Evolutionary conservation across 257 asterid species (phyloP).

Genomic region (Primulina huaijiensis): DNA sequence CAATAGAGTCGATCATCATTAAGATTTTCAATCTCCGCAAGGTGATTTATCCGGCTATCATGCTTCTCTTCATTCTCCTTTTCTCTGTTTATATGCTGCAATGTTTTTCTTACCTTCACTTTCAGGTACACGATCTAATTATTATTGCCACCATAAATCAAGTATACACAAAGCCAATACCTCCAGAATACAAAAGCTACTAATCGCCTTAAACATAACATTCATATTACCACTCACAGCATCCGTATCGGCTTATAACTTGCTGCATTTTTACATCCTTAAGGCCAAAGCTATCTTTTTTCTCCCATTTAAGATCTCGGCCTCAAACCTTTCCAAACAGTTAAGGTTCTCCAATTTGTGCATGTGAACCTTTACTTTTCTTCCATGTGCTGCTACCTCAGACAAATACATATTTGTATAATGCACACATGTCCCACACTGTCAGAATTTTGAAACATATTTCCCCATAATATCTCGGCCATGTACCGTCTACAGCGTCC

Average conservation of each 20-base stretch:
- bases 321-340: not conserved
- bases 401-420: no score
- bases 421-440: no score
- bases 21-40: not conserved
- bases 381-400: not conserved
- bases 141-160: not conserved
- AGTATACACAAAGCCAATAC: not conserved
- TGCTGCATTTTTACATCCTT: not conserved
- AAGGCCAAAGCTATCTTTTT: not conserved
- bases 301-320: not conserved
- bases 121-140: not conserved
- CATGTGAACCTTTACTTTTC: not conserved
- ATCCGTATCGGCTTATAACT: not conserved
- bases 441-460: not conserved
- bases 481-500: not conserved
- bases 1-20: not conserved
- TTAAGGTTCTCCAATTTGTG: not conserved
- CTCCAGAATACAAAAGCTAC: not conserved
- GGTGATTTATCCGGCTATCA: not conserved
- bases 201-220: not conserved
- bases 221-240: not conserved
- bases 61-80: not conserved
- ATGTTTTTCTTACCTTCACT: not conserved
- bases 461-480: not conserved
- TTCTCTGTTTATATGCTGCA: not conserved